Base-by-base conservation (phyloP, 768 basidiomycete genomes). In the Lactarius sanguifluus region DNA sequence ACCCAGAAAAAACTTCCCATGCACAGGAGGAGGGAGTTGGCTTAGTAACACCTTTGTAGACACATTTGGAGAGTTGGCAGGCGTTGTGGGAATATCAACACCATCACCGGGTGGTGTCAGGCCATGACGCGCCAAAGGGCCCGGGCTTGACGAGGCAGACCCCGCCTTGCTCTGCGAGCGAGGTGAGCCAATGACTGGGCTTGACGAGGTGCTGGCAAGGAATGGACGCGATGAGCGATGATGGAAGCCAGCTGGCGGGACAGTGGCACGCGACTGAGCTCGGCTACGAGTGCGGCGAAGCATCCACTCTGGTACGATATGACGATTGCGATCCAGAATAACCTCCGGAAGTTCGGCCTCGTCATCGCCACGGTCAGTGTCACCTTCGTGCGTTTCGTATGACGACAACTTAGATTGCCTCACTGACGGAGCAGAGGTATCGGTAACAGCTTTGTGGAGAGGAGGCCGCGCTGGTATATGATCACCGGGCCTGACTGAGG, bases 261-360 rank as follows among this genome's bases (percentile, higher is more conserved):
- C 77, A 57, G 69, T 71, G 2, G 79, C 72, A 61, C 79, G 83
- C 20, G 85, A 84, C 57, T 82, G 77, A 3, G 86, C 83, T 32
- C 76, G 73, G 41, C 72, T 69, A 1, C 74, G 75, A 80, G 72
- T 81, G 77, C 62, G 81, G 38, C 82, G 81, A 55, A 97, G 81
- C 78, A 98, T 80, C 91, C 94, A 97, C 69, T 94, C 87, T 5
- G 97, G 96, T 57, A 99, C 88, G 66, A 99, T 97, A 77, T 99
- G 97, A n/a, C 91, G 84, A 75, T 99, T 91, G 69, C 87, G 87
- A 72, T 96, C 95, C 57, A 99, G 82, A 8, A 86, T 87, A 16
- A 99, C 97, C 76, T 98, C 96, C 1, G 97, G 97, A 72, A 98
- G 82, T 76, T 98, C 96, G 20, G 91, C 85, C 71, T 89, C 90